A percentile compares a stretch with the other conserved stretches of the same genome.
These are phyloP conservation scores for Candida easanensis DNA, from an alignment of 805 yeast genomes.

Conservation along the genomic window DNA sequence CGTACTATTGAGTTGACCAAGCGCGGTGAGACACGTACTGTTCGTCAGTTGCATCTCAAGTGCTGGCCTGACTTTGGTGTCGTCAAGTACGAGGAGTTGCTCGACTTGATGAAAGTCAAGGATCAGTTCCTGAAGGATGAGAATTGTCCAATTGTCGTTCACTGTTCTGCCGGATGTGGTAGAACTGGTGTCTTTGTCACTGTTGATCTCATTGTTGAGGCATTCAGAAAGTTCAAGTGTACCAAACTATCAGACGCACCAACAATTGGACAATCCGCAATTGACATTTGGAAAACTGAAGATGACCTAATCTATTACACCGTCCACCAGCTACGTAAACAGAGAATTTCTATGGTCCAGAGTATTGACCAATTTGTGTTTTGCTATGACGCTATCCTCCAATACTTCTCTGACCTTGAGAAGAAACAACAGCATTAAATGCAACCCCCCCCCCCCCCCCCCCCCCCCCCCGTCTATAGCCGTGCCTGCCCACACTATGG, in stretches of 20 bases:
- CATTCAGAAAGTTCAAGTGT: constrained; percentile 11
- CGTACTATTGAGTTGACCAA: constrained; percentile 26
- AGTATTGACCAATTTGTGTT: constrained; percentile 69
- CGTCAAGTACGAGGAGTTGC: constrained; percentile 37
- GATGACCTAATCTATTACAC: constrained; percentile 50
- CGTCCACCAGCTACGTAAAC: constrained; percentile 66
- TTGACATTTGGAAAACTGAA: constrained; percentile 36
- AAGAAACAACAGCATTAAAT: neutral
- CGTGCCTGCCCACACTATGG: no score
- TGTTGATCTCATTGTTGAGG: constrained; percentile 40
- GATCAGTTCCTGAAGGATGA: constrained; percentile 21
- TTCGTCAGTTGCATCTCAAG: constrained; percentile 70
- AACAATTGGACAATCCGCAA: neutral
- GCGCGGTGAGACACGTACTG: constrained; percentile 35
- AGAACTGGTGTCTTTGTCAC: constrained; percentile 89
- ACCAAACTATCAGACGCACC: neutral
- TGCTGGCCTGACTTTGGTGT: constrained; percentile 86
- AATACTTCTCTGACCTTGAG: constrained; percentile 19
- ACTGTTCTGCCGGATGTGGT: constrained; percentile 98
- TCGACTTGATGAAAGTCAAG: constrained; percentile 32
- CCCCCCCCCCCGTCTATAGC: no score
- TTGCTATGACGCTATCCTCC: constrained; percentile 59
- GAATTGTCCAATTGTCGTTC: constrained; percentile 63
- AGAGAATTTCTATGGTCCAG: constrained; percentile 83
- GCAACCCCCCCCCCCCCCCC: no score